Percentiles rank a stretch among this genome's conserved stretches.
phyloP scores from a whole-genome alignment of 2,329 filamentous ascomycete species.

The Emmonsiellopsis sp. region DNA sequence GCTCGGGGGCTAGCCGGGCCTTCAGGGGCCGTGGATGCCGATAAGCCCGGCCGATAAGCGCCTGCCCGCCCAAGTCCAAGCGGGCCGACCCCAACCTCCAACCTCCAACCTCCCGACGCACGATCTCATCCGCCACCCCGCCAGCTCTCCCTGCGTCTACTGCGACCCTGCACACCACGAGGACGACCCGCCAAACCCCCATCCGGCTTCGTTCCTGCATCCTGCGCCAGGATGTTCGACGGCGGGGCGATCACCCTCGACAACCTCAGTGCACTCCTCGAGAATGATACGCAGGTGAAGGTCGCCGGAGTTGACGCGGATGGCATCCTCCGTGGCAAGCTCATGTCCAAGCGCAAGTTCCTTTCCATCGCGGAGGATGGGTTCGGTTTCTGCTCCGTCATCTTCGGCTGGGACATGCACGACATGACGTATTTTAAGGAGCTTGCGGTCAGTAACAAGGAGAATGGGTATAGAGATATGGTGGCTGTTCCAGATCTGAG shows the following conservation, averaged over 20 bases:
- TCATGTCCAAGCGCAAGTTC: conserved; percentile 90
- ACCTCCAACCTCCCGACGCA: background rate
- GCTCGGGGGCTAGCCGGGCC: too few relatives aligned
- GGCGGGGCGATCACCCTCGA: conserved; percentile 41
- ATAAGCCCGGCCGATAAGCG: too few relatives aligned
- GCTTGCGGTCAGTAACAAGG: conserved; percentile 76
- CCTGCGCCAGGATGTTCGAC: conserved; percentile 1
- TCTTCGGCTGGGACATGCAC: conserved; percentile 97
- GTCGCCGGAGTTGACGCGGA: conserved; percentile 82
- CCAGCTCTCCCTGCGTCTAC: background rate
- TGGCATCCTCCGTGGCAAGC: conserved; percentile 76
- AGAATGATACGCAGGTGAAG: conserved; percentile 69
- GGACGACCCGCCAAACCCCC: background rate
- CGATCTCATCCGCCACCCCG: too few relatives aligned
- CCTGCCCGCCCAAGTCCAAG: background rate
- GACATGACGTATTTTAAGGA: conserved; percentile 82
- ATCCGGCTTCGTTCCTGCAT: background rate
- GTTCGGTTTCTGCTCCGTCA: conserved; percentile 88
- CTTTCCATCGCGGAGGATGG: conserved; percentile 68
- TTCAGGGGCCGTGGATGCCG: too few relatives aligned
- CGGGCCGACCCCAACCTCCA: background rate
- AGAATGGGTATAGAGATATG: conserved; percentile 81
- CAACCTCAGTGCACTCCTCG: conserved; percentile 56
- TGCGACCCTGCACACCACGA: background rate
- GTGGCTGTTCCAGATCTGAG: conserved; percentile 70